A percentile compares a stretch with the other conserved stretches of the same genome.
phyloP scores from a whole-genome alignment of 2,329 filamentous ascomycete species.

The Amesomyces nigricolor region DNA sequence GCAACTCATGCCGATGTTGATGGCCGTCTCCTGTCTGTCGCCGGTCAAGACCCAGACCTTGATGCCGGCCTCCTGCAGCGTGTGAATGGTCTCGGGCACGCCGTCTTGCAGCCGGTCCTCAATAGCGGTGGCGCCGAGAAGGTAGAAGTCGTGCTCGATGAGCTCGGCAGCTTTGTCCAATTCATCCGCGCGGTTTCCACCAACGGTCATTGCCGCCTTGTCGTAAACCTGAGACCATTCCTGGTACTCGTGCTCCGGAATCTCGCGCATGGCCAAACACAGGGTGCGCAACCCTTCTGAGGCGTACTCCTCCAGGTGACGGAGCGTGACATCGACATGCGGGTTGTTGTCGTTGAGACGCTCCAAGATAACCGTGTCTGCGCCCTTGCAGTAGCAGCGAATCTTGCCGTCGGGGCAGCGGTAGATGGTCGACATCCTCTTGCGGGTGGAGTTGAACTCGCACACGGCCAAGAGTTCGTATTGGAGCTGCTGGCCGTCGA shows the following conservation, averaged over 20 bases:
- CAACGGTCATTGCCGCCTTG: slow-evolving; percentile 80
- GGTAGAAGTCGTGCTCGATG: slow-evolving; percentile 84
- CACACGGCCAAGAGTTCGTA: slow-evolving; percentile 95
- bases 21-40: slow-evolving; percentile 95
- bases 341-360: slow-evolving; percentile 78
- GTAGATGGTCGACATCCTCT: slow-evolving; percentile 97
- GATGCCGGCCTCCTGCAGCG: slow-evolving; percentile 91
- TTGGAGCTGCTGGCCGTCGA: slow-evolving; percentile 65
- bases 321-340: slow-evolving; percentile 80
- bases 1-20: slow-evolving; percentile 99
- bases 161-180: slow-evolving; percentile 95
- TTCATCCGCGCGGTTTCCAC: slow-evolving; percentile 88
- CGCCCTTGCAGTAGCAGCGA: slow-evolving; percentile 89
- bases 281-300: slow-evolving; percentile 92
- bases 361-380: slow-evolving; percentile 95
- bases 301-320: slow-evolving; percentile 97
- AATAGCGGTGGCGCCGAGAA: slow-evolving; percentile 93
- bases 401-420: slow-evolving; percentile 95
- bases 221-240: slow-evolving; percentile 87
- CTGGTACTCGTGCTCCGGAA: slow-evolving; percentile 81
- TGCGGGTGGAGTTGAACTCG: slow-evolving; percentile 96
- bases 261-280: slow-evolving; percentile 88
- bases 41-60: slow-evolving; percentile 98
- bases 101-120: slow-evolving; percentile 96
- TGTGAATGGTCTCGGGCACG: slow-evolving; percentile 96